Percentiles rank a stretch among this genome's conserved stretches.
phyloP scores from a whole-genome alignment of 768 basidiomycete genomes.

The Candolleomyces eurysporus region DNA sequence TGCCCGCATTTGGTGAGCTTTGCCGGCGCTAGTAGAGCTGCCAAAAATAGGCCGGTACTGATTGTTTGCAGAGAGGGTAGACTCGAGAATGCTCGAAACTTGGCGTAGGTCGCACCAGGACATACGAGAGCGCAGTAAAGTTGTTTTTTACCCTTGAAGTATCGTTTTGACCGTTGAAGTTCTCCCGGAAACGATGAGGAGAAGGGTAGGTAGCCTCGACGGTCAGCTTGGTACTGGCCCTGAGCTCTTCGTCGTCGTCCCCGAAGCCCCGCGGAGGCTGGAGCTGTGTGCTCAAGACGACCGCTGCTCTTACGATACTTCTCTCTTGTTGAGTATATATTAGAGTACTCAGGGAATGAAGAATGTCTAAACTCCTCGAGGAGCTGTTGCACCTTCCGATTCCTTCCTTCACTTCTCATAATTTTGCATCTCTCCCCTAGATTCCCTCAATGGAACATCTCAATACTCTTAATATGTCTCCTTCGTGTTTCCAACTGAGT shows the following conservation, averaged over 20 bases:
- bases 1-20: background rate
- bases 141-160: background rate
- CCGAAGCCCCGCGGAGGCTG: background rate
- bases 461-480: no score
- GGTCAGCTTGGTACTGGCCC: background rate
- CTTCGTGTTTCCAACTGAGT: no score
- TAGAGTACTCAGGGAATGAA: background rate
- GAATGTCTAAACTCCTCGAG: background rate
- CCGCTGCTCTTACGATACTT: background rate
- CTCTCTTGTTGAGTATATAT: background rate
- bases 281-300: background rate
- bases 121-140: no score
- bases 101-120: no score
- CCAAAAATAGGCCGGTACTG: background rate
- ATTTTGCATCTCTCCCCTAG: no score
- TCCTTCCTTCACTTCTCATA: background rate
- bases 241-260: background rate
- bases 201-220: background rate
- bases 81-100: no score
- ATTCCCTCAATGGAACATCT: no score
- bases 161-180: background rate
- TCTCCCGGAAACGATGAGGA: background rate
- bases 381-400: background rate
- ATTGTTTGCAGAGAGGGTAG: background rate
- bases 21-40: background rate